Conservation (phyloP, 78 protist species). For the Emiliania huxleyi region DNA sequence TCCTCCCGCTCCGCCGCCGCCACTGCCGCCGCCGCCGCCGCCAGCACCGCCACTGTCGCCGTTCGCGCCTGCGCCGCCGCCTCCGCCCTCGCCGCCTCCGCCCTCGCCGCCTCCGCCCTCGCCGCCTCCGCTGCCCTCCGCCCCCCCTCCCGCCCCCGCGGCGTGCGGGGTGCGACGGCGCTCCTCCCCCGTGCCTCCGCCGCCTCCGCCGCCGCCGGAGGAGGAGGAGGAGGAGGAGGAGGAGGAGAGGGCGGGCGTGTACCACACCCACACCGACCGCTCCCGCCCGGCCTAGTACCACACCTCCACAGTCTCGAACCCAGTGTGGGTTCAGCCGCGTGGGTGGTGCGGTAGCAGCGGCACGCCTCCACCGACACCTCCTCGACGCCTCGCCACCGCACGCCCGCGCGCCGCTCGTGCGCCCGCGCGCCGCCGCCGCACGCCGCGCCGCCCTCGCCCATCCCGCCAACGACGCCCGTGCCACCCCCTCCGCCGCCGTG, state of each 20-base stretch:
- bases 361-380: not conserved
- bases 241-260: not conserved
- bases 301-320: conserved; percentile 13
- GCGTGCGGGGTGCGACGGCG: too few species aligned
- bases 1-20: not conserved
- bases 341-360: too few species aligned
- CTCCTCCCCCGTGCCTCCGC: too few species aligned
- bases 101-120: too few species aligned
- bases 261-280: not conserved
- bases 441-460: not conserved
- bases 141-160: too few species aligned
- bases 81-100: too few species aligned
- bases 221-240: too few species aligned
- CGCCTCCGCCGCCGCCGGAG: too few species aligned
- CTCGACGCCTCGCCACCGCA: not conserved
- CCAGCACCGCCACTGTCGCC: not conserved
- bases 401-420: not conserved
- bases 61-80: too few species aligned
- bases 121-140: too few species aligned
- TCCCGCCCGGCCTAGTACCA: not conserved
- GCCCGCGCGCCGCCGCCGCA: not conserved
- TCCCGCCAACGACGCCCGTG: not conserved
- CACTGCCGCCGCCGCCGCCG: not conserved
- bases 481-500: not conserved
- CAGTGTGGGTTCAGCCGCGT: too few species aligned